A percentile compares a stretch with the other conserved stretches of the same genome.
Evolutionary conservation across 2,329 filamentous ascomycete species (phyloP).

Genomic region (Diaporthe sp.): DNA sequence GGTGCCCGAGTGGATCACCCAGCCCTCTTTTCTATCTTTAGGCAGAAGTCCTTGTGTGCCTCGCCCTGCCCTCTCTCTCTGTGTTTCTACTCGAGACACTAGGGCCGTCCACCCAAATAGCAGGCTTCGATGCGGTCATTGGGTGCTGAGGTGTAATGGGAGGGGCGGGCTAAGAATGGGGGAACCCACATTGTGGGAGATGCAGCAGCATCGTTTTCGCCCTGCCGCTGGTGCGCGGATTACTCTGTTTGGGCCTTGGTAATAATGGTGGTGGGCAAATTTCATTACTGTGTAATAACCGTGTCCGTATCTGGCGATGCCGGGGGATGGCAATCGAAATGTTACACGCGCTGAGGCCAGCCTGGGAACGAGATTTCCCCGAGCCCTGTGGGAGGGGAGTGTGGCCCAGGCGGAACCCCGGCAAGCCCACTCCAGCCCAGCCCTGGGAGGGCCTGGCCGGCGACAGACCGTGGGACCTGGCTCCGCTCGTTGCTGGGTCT

Average conservation of each 20-base stretch:
- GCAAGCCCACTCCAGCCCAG: neutral
- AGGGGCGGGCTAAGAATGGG: neutral
- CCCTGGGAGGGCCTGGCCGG: slow-evolving; percentile 26
- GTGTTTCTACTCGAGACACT: slow-evolving; percentile 31
- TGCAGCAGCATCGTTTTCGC: neutral
- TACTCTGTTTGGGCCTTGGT: neutral
- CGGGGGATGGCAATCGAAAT: neutral
- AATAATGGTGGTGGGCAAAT: slow-evolving; percentile 15
- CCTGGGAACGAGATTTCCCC: slow-evolving; percentile 6
- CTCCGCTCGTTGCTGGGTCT: neutral
- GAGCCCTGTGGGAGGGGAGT: neutral
- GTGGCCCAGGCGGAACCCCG: slow-evolving; percentile 10
- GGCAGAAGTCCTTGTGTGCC: slow-evolving; percentile 21
- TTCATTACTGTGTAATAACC: neutral
- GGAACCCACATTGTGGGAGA: slow-evolving; percentile 6
- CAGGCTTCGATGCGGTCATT: neutral
- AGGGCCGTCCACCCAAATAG: slow-evolving; percentile 10
- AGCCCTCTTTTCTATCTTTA: slow-evolving; percentile 29
- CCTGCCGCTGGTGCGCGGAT: neutral
- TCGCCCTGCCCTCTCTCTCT: neutral
- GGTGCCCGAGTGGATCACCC: slow-evolving; percentile 16
- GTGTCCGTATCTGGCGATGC: neutral
- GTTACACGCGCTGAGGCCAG: neutral
- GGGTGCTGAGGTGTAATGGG: neutral
- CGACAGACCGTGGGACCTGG: slow-evolving; percentile 6